Base-by-base conservation (phyloP, 306 rosid genomes). In the Inga leiocalycina region DNA sequence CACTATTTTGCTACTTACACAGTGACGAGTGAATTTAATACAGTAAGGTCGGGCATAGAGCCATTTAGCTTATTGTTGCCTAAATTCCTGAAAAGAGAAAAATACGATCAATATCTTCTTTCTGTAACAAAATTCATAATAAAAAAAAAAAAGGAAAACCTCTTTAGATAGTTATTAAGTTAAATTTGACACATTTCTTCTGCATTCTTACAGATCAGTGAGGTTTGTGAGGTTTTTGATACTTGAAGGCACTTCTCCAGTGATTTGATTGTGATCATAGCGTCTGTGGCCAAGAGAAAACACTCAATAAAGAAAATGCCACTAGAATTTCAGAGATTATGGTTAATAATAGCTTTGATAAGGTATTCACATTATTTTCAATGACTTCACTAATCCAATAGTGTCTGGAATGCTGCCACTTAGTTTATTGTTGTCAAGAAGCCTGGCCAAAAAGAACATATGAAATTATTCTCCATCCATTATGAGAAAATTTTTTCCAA, bases 341-440 rank as follows among this genome's bases (percentile, higher is more conserved):
- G 54, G 71, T 39, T 44, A 13, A 20, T 57, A 52, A 65, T 69
- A 43, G 30, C 56, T 22, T 59, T 61, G 74, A 84, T 65, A 44
- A 59, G 85, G 82, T 83, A 94, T 97, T 92, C 83, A 94, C 97
- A 92, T 67, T 75, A 90, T 89, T 73, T 83, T 82, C 82, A 91
- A 39, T 75, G 82, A 19, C 72, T 49, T 80, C 80, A 87, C 89
- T 39, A n/a, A 57, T 74, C 88, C 83, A 66, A 91, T 45, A 34
- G 85, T 80, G 24, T 52, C 15, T 75, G 95, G 98, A 70, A 94
- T 88, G 61, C 56, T 76, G 8, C 94, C 94, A 1, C 1, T 41
- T 13, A 94, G 83, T 8, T 75, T 3, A 74, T 94, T 94, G 64
- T 11, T 41, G 71, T 92, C 91, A 0, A 92, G 82, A 78, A 93